Evolutionary conservation across 352 stramenopile species (phyloP).

Genomic region (Pythium coloratum): DNA sequence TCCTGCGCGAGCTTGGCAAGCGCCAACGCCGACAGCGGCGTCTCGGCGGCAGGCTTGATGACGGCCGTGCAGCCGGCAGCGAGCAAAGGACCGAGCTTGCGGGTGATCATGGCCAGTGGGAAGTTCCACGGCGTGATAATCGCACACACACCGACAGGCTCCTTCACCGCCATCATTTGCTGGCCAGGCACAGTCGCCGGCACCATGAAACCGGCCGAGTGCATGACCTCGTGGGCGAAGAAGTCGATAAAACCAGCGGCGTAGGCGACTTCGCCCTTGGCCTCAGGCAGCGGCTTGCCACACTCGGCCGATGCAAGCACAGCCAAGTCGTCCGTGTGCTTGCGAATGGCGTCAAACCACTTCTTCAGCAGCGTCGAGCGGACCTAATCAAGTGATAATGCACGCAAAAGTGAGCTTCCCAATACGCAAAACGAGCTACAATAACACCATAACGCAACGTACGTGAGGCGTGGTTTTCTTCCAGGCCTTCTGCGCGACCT

Average conservation of each 20-base stretch:
- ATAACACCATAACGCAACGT: conserved; percentile 1
- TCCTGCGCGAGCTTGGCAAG: conserved; percentile 89
- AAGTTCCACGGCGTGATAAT: conserved; percentile 99
- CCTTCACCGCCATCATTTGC: conserved; percentile 76
- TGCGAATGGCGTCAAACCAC: conserved; percentile 70
- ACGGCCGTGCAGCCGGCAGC: conserved; percentile 94
- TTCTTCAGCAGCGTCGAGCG: conserved; percentile 79
- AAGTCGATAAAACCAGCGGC: conserved; percentile 95
- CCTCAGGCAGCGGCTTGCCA: conserved; percentile 96
- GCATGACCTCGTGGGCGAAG: conserved; percentile 94
- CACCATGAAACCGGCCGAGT: conserved; percentile 83
- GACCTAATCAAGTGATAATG: conserved; percentile 22
- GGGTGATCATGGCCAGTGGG: conserved; percentile 97
- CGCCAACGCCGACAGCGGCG: conserved; percentile 94
- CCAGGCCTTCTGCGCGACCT: conserved; percentile 68
- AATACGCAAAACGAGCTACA: neutral
- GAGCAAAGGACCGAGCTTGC: conserved; percentile 94
- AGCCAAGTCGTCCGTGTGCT: conserved; percentile 78
- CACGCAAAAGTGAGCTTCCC: neutral
- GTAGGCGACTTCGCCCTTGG: conserved; percentile 94
- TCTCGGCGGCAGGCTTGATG: conserved; percentile 96
- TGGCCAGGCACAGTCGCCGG: conserved; percentile 49
- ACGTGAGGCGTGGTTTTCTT: conserved; percentile 65
- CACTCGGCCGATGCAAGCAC: conserved; percentile 96
- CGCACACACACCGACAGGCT: conserved; percentile 94